A percentile compares a stretch with the other conserved stretches of the same genome.
These are phyloP conservation scores for Lentithecium fluviatile DNA, from an alignment of 495 filamentous ascomycete genomes.

Conservation along the genomic window DNA sequence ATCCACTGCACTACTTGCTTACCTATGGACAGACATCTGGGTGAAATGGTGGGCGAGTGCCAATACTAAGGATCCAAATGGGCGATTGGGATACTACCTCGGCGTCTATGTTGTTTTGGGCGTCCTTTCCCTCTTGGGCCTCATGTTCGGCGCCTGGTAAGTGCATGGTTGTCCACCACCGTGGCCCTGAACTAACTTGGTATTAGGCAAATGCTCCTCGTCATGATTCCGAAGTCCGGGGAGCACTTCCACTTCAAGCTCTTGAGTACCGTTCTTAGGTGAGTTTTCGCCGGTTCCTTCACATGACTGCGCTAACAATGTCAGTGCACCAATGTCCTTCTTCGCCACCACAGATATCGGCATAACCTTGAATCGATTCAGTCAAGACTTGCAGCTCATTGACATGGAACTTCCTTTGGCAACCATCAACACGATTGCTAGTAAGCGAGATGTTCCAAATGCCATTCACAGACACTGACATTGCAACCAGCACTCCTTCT, in stretches of 20 bases:
- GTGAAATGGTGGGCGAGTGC: constrained; percentile 21
- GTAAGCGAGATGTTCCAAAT: too few relatives aligned
- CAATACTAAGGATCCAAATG: neutral
- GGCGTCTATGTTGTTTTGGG: constrained; percentile 5
- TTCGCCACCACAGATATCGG: constrained; percentile 18
- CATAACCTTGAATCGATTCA: constrained; percentile 47
- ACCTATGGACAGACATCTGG: constrained; percentile 6
- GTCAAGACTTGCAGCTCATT: constrained; percentile 60
- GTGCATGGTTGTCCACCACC: too few relatives aligned
- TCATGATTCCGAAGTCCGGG: neutral
- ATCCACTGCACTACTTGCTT: neutral
- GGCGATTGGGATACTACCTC: constrained; percentile 4
- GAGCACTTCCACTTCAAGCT: neutral
- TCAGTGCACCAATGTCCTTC: constrained; percentile 19
- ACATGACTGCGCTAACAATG: neutral
- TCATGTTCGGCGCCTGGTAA: neutral
- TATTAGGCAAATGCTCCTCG: neutral
- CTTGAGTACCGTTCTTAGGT: neutral
- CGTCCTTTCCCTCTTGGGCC: neutral
- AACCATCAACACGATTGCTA: neutral
- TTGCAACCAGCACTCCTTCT: neutral
- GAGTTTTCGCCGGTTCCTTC: neutral
- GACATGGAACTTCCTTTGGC: constrained; percentile 52
- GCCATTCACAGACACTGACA: too few relatives aligned
- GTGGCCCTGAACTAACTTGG: neutral